Evolutionary conservation across 108 stramenopile genomes (phyloP).

Genomic region (Nannochloropsis gaditana): DNA sequence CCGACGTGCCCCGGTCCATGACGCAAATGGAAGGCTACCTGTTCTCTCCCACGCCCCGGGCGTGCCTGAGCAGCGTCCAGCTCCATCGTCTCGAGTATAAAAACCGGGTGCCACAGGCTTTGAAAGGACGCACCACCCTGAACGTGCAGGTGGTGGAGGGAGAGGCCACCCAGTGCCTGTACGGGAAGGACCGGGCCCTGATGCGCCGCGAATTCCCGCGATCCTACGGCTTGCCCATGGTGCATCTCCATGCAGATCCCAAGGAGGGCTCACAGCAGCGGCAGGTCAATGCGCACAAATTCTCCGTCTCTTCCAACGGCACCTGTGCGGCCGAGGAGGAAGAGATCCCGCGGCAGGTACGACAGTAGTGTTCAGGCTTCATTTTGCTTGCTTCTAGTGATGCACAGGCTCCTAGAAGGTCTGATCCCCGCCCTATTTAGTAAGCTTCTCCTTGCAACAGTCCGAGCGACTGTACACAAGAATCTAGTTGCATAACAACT

Average conservation of each 20-base stretch:
- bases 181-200: conserved; percentile 32
- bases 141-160: conserved; percentile 32
- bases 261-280: not conserved
- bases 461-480: too few relatives aligned
- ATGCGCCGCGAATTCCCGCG: conserved; percentile 43
- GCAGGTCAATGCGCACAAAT: not conserved
- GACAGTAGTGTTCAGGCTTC: not conserved
- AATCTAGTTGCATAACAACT: too few relatives aligned
- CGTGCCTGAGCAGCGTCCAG: conserved; percentile 31
- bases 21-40: not conserved
- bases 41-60: conserved; percentile 24
- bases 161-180: conserved; percentile 45
- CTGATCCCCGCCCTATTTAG: too few relatives aligned
- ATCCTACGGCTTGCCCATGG: conserved; percentile 46
- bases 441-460: too few relatives aligned
- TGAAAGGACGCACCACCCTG: not conserved
- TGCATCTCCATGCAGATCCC: conserved; percentile 28
- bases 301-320: not conserved
- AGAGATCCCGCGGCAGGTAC: not conserved
- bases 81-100: conserved; percentile 36
- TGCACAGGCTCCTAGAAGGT: too few relatives aligned
- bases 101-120: conserved; percentile 27
- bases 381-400: not conserved
- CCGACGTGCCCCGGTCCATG: not conserved
- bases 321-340: not conserved